phyloP scores from a whole-genome alignment of 139 green algal genomes.

The Chlamydomonas sphaeroides region DNA sequence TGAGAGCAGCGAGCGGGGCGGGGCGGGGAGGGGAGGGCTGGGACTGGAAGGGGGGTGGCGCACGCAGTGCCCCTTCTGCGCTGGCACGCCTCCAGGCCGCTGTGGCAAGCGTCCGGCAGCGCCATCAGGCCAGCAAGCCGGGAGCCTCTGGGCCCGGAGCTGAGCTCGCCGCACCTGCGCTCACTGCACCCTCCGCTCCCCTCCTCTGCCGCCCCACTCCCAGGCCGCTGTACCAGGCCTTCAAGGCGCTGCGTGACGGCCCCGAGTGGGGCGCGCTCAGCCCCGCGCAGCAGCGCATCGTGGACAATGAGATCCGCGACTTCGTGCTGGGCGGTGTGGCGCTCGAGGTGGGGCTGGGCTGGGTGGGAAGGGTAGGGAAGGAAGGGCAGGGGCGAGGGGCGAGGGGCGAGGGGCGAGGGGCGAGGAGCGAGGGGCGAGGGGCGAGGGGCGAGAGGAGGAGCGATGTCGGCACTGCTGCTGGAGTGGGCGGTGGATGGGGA shows the following conservation, averaged over 20 bases:
- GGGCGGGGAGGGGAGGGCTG: too few species aligned
- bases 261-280: slow-evolving; percentile 47
- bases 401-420: background rate
- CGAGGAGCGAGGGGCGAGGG: background rate
- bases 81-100: too few species aligned
- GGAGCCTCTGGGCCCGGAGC: too few species aligned
- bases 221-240: slow-evolving; percentile 37
- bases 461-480: too few species aligned
- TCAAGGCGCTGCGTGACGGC: slow-evolving; percentile 40
- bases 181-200: background rate
- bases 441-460: too few species aligned
- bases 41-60: too few species aligned
- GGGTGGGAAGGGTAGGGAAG: background rate
- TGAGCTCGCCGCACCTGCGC: too few species aligned
- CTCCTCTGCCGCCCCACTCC: background rate
- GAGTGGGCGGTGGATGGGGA: too few species aligned
- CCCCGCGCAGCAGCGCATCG: slow-evolving; percentile 82
- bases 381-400: background rate
- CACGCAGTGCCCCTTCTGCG: too few species aligned
- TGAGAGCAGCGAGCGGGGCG: background rate
- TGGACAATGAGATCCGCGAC: slow-evolving; percentile 89
- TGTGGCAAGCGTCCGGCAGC: too few species aligned
- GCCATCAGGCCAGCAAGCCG: too few species aligned
- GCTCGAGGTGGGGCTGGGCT: slow-evolving; percentile 65
- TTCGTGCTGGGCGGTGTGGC: slow-evolving; percentile 92